Conservation (phyloP, 2,329 filamentous ascomycete genomes). For the Sporothrix dimorphospora region DNA sequence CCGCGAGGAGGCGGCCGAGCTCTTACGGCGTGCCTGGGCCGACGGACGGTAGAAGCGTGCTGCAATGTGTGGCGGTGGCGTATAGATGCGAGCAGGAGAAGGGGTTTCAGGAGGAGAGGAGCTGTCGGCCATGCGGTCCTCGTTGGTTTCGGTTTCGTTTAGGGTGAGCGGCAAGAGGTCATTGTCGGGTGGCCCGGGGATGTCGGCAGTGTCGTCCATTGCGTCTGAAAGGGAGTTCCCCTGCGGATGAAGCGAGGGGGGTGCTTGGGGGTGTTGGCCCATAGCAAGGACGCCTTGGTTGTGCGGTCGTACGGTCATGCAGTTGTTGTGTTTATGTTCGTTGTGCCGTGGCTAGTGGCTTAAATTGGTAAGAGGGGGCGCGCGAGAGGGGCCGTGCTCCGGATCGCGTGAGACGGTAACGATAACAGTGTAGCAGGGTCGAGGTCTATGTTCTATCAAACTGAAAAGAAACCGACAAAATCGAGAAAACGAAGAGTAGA, state of each 20-base stretch:
- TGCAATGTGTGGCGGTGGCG: slow-evolving; percentile 75
- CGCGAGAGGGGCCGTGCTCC: neutral
- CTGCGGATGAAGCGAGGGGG: slow-evolving; percentile 5
- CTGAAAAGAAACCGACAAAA: neutral
- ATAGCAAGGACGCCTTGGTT: slow-evolving; percentile 1
- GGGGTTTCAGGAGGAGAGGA: neutral
- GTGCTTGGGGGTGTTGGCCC: slow-evolving; percentile 17
- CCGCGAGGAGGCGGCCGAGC: slow-evolving; percentile 76
- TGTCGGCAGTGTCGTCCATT: slow-evolving; percentile 27
- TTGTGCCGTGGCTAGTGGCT: neutral
- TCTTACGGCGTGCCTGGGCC: slow-evolving; percentile 67
- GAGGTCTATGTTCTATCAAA: neutral
- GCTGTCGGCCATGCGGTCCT: slow-evolving; percentile 18
- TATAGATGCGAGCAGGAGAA: slow-evolving; percentile 47
- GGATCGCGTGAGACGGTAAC: neutral
- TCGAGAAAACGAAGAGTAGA: neutral
- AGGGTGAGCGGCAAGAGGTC: slow-evolving; percentile 17
- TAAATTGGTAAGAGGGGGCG: neutral
- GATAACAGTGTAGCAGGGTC: neutral
- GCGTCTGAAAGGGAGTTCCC: neutral
- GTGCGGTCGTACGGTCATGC: neutral
- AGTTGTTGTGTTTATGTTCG: neutral
- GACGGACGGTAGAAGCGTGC: slow-evolving; percentile 73
- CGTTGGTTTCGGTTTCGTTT: slow-evolving; percentile 30
- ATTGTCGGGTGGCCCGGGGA: neutral